Base-by-base conservation (phyloP, 441 rosid species). In the Gossypium laxum region DNA sequence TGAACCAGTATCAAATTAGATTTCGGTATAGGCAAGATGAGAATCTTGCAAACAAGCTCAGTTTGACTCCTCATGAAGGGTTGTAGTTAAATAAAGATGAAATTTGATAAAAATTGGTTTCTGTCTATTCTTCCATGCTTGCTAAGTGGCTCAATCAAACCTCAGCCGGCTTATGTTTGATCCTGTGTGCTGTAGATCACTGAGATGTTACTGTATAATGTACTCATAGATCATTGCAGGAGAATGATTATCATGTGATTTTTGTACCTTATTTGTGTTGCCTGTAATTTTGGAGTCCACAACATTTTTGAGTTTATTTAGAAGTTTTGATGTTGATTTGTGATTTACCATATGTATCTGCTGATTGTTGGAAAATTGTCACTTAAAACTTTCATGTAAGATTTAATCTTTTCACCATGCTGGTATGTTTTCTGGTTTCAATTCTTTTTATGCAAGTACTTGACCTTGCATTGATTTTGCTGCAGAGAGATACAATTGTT, bases 401-500 rank as follows among this genome's bases (percentile, higher is more conserved):
- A 58, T 67, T 72, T 55, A 58, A 66, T 32, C 56, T 73, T 48
- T 72, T 74, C 22, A 73, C 52, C 48, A 65, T 15, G 65, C 14
- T 60, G 69, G 52, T 79, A 64, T 71, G 63, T 47, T 74, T 67
- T 0, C 47, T 67, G 30, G 28, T 17, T 45, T 11, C 2, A 0
- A 65, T n/a, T 2, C 24, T 34, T 22, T 65, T 65, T 7, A 5
- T 65, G n/a, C 3, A 14, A 76, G 11, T 11, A 4, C 70, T 32
- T 62, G 47, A 76, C 74, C 51, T 26, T 73, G 30, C 12, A 47
- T 73, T 70, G 21, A 24, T 56, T 69, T 32, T 80, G 65, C 73
- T 78, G 89, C 97, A 96, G 99, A 89, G 93, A 80, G 97, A 91
- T 56, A 82, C 77, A 74, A 83, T 91, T 70, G 81, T 90, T 78